Evolutionary conservation across 768 basidiomycete genomes (phyloP).

Genomic region (Boletellus emodensis): DNA sequence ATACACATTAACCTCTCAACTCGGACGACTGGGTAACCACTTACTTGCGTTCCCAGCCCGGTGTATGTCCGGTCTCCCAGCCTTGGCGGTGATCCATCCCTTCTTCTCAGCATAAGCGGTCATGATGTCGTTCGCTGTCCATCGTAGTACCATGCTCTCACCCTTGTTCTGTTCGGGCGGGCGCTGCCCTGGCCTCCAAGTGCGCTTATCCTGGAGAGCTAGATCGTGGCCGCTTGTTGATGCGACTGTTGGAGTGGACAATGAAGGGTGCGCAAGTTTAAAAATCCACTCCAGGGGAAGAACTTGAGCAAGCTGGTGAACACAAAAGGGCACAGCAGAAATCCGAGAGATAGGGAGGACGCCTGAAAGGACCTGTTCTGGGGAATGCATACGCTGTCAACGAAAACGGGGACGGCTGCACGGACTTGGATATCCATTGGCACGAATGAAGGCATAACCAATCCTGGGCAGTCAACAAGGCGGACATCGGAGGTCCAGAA

Average conservation of each 20-base stretch:
- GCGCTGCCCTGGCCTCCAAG: constrained; percentile 59
- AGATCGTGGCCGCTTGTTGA: neutral
- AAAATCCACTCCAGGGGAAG: constrained; percentile 78
- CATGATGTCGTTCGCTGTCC: constrained; percentile 88
- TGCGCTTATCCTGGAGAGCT: constrained; percentile 55
- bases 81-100: constrained; percentile 88
- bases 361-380: constrained; percentile 57
- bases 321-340: constrained; percentile 79
- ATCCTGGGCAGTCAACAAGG: constrained; percentile 92
- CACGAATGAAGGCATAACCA: constrained; percentile 82
- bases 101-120: constrained; percentile 71
- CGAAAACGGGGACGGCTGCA: neutral
- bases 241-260: neutral
- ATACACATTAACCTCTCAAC: neutral
- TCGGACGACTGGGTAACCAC: constrained; percentile 29
- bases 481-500: constrained; percentile 85
- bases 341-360: constrained; percentile 79
- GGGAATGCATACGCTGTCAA: neutral
- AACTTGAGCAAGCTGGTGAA: constrained; percentile 61
- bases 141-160: constrained; percentile 30
- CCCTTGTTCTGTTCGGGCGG: constrained; percentile 17
- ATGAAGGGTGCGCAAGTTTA: constrained; percentile 50
- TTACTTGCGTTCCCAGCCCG: constrained; percentile 86
- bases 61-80: constrained; percentile 83
- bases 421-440: constrained; percentile 80